phyloP scores from a whole-genome alignment of 169 alveolate genomes.

The Cryptosporidium viatorum region DNA sequence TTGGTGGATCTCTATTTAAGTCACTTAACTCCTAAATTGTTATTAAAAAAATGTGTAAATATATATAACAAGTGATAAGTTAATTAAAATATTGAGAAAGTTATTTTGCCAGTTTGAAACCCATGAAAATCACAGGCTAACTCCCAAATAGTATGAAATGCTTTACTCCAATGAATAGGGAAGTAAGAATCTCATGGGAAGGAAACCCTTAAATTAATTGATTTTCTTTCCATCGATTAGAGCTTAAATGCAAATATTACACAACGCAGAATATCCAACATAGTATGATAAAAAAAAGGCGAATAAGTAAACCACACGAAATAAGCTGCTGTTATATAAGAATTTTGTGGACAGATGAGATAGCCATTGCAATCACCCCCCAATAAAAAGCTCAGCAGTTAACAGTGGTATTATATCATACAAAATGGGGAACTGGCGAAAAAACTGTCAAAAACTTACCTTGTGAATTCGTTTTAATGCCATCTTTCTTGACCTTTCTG shows the following conservation, averaged over 20 bases:
- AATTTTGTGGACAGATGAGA: background rate
- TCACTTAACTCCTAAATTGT: slow-evolving; percentile 95
- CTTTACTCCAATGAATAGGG: background rate
- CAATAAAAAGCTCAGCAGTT: background rate
- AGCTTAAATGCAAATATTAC: background rate
- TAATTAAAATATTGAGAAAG: background rate
- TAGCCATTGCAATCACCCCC: background rate
- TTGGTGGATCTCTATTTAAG: slow-evolving; percentile 98
- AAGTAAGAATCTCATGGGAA: background rate
- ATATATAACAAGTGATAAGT: background rate
- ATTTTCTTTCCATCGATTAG: too few relatives aligned
- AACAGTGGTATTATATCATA: background rate
- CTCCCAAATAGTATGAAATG: background rate
- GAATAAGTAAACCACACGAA: background rate
- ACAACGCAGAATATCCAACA: background rate
- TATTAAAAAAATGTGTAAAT: too few relatives aligned
- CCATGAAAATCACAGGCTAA: background rate
- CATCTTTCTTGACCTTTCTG: slow-evolving; percentile 80
- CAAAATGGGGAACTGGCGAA: slow-evolving; percentile 1
- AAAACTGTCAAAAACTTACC: slow-evolving; percentile 76
- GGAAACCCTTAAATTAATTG: background rate
- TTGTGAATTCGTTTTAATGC: slow-evolving; percentile 92
- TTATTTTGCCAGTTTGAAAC: background rate
- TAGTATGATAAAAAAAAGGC: too few relatives aligned
- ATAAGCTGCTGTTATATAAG: background rate